Evolutionary conservation across 805 yeast species (phyloP).

Genomic region (Clavispora phyllophila): DNA sequence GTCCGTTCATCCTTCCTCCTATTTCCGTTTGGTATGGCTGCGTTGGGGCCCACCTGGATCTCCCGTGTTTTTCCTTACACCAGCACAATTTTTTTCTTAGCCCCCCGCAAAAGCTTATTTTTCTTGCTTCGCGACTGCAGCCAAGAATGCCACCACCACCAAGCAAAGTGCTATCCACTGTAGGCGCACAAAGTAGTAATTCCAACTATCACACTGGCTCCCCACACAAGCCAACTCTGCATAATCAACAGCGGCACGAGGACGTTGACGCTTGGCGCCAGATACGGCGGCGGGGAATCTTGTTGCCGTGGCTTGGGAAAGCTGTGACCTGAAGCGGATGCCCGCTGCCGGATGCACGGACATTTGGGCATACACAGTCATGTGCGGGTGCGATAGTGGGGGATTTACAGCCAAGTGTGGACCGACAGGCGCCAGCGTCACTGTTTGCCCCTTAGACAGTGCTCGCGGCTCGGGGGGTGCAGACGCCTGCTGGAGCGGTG

Average conservation of each 20-base stretch:
- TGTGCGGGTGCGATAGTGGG: no score
- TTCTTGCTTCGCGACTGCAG: neutral
- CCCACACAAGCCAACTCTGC: neutral
- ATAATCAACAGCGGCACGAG: neutral
- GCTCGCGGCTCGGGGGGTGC: no score
- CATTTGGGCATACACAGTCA: no score
- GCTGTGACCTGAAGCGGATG: neutral
- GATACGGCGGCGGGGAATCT: neutral
- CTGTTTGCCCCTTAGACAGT: no score
- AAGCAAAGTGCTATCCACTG: neutral
- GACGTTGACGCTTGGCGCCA: neutral
- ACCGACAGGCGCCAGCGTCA: no score
- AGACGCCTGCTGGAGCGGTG: no score
- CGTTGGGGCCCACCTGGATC: no score
- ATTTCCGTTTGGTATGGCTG: no score
- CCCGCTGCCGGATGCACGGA: neutral
- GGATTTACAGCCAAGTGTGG: no score
- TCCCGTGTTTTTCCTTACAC: no score
- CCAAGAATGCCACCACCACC: neutral
- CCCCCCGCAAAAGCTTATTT: neutral
- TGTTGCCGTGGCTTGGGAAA: neutral
- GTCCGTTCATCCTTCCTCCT: no score
- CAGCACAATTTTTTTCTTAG: no score
- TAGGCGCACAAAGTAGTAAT: neutral
- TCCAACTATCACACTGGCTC: neutral